Conservation (phyloP, 2,329 filamentous ascomycete species). For the Cladosporium velox region DNA sequence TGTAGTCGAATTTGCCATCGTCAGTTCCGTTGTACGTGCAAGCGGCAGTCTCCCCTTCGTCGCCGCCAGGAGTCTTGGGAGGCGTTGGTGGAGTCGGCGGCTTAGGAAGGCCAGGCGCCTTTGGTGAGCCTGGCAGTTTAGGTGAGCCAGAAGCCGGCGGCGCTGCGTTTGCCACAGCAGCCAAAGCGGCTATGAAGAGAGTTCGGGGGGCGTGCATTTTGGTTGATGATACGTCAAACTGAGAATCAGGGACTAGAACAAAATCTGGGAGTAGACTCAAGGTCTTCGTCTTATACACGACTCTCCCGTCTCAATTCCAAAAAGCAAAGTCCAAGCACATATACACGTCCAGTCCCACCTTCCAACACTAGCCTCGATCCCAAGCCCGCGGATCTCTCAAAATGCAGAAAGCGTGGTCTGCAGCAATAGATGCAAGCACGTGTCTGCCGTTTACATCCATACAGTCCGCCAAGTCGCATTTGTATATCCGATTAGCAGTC, state of each 20-base stretch:
- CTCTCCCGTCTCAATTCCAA: not conserved
- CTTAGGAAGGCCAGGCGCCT: slow-evolving; percentile 1
- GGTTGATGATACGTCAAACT: not conserved
- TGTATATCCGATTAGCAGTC: not conserved
- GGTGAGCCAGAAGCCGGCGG: not conserved
- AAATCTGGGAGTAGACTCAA: not conserved
- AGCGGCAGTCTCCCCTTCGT: not conserved
- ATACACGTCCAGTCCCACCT: not conserved
- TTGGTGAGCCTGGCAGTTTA: slow-evolving; percentile 1
- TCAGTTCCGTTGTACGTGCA: slow-evolving; percentile 16
- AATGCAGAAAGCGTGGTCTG: not conserved
- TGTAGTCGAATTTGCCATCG: slow-evolving; percentile 49
- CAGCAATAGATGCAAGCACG: slow-evolving; percentile 4
- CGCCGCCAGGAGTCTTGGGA: not conserved
- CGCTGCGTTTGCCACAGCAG: slow-evolving; percentile 10
- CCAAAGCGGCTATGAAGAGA: not conserved
- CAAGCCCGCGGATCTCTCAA: slow-evolving; percentile 8
- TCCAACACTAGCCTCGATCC: not conserved
- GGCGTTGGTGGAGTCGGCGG: not conserved
- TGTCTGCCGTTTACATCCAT: not conserved
- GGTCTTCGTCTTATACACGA: not conserved
- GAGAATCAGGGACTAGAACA: not conserved
- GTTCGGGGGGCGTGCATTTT: slow-evolving; percentile 3
- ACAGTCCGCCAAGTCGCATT: slow-evolving; percentile 13
- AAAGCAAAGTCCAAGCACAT: not conserved